phyloP scores from a whole-genome alignment of 352 stramenopile species.

The Phytophthora cajani region DNA sequence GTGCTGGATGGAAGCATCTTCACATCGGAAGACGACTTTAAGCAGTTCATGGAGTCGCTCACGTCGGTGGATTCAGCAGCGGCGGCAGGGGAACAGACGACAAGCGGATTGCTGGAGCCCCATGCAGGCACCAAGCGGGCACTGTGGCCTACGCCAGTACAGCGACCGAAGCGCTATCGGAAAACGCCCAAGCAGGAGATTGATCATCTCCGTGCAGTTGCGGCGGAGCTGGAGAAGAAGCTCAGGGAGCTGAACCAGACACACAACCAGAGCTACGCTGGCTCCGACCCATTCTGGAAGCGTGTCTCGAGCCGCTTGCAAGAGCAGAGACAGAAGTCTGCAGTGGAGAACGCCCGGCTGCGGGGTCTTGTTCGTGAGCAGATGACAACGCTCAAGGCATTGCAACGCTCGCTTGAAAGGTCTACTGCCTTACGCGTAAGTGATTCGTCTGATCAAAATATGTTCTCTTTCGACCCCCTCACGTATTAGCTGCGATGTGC shows the following conservation, averaged over 20 bases:
- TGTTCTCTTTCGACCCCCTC: neutral
- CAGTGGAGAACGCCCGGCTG: slow-evolving; percentile 53
- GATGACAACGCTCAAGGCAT: slow-evolving; percentile 31
- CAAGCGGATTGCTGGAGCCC: neutral
- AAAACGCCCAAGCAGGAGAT: slow-evolving; percentile 59
- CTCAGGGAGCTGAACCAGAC: slow-evolving; percentile 41
- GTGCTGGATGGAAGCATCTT: slow-evolving; percentile 18
- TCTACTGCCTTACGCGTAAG: slow-evolving; percentile 12
- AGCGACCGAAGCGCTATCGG: slow-evolving; percentile 30
- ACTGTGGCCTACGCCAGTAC: neutral
- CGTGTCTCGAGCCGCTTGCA: slow-evolving; percentile 47
- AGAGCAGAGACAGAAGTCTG: slow-evolving; percentile 46
- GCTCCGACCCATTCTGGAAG: slow-evolving; percentile 49
- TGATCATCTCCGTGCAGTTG: slow-evolving; percentile 44
- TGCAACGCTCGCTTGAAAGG: slow-evolving; percentile 38
- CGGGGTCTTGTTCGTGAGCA: slow-evolving; percentile 47
- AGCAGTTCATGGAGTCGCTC: slow-evolving; percentile 22
- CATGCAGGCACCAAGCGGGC: slow-evolving; percentile 12
- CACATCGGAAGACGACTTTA: slow-evolving; percentile 17
- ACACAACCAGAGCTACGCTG: slow-evolving; percentile 29
- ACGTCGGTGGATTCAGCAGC: neutral
- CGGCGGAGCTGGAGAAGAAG: slow-evolving; percentile 46
- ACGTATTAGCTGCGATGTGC: neutral
- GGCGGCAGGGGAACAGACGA: neutral
- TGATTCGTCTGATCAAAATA: neutral